Conservation (phyloP, 345 rosid species). For the Moringa oleifera region DNA sequence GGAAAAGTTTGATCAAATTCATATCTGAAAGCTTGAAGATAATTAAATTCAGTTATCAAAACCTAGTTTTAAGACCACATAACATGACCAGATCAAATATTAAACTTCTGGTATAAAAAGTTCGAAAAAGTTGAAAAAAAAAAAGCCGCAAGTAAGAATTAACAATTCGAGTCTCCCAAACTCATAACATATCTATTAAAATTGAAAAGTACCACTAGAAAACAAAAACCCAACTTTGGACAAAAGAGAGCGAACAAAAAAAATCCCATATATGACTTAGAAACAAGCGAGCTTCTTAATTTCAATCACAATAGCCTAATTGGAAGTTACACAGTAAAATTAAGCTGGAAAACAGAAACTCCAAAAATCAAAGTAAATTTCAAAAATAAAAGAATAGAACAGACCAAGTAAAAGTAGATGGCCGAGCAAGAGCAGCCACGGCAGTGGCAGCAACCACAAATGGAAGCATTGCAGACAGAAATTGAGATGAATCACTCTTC, state of each 20-base stretch:
- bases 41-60: slow-evolving; percentile 1
- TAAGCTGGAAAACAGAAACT: background rate
- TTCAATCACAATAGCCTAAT: background rate
- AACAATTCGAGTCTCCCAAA: background rate
- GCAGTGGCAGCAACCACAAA: slow-evolving; percentile 85
- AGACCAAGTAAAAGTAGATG: slow-evolving; percentile 86
- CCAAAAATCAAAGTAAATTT: background rate
- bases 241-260: too few relatives aligned
- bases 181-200: too few relatives aligned
- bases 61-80: background rate
- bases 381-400: slow-evolving; percentile 6
- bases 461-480: slow-evolving; percentile 83
- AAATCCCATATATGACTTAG: too few relatives aligned
- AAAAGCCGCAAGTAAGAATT: background rate
- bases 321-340: background rate
- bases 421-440: slow-evolving; percentile 73
- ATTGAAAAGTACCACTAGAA: background rate
- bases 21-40: slow-evolving; percentile 6
- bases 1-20: background rate
- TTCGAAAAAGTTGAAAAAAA: too few relatives aligned
- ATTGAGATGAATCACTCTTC: slow-evolving; percentile 55
- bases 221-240: background rate
- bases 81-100: background rate
- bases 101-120: background rate
- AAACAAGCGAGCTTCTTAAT: background rate